A percentile compares a stretch with the other conserved stretches of the same genome.
Conservation (phyloP, 2,329 filamentous ascomycete species). For the Colletotrichum neosansevieriae region DNA sequence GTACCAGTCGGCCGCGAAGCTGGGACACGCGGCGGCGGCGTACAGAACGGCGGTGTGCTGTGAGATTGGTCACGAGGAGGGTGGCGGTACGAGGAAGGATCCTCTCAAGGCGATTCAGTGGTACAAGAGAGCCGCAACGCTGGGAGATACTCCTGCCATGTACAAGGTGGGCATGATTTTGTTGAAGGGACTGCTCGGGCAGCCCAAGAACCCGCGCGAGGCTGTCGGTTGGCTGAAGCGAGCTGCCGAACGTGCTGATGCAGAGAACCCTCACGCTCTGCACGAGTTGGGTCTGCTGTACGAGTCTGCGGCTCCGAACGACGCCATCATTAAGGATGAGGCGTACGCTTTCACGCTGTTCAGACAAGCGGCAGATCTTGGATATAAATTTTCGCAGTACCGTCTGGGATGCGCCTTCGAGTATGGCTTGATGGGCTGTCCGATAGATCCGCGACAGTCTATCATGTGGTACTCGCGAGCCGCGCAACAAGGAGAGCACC, state of each 20-base stretch:
- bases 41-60: constrained; percentile 98
- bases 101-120: constrained; percentile 96
- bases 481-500: constrained; percentile 93
- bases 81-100: constrained; percentile 91
- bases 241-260: constrained; percentile 87
- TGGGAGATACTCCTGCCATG: constrained; percentile 94
- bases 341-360: constrained; percentile 85
- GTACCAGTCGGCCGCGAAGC: constrained; percentile 94
- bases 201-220: constrained; percentile 84
- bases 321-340: constrained; percentile 84
- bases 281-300: constrained; percentile 84
- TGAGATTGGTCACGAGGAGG: constrained; percentile 94
- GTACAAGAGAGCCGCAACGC: constrained; percentile 92
- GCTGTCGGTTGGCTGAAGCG: constrained; percentile 93
- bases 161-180: constrained; percentile 98
- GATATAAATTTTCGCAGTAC: constrained; percentile 96
- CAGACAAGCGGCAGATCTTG: constrained; percentile 85
- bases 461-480: constrained; percentile 96
- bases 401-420: constrained; percentile 89
- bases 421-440: constrained; percentile 85
- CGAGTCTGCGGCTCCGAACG: constrained; percentile 73
- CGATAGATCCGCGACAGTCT: constrained; percentile 83
- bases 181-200: constrained; percentile 92
- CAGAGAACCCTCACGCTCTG: constrained; percentile 92
- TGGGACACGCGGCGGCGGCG: constrained; percentile 85